phyloP scores from a whole-genome alignment of 495 filamentous ascomycete species.

The Aspergillus diversus region DNA sequence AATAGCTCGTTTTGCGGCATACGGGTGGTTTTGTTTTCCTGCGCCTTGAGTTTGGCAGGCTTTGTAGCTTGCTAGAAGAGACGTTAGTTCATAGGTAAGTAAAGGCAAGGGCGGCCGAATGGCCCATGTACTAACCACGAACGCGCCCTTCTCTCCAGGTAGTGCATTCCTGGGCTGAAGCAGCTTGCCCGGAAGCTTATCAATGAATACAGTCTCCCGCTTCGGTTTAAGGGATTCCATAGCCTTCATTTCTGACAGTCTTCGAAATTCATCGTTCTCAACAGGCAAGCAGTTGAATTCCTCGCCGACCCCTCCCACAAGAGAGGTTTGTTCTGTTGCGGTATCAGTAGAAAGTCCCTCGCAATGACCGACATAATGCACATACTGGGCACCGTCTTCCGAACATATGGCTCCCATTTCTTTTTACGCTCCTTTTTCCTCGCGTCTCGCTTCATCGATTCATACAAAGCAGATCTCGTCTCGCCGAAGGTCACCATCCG shows the following conservation, averaged over 20 bases:
- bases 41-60: conserved; percentile 46
- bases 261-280: conserved; percentile 70
- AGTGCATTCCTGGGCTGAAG: conserved; percentile 42
- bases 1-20: conserved; percentile 85
- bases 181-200: conserved; percentile 43
- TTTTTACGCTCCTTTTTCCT: conserved; percentile 57
- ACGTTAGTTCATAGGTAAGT: conserved; percentile 21
- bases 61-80: conserved; percentile 41
- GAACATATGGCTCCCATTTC: conserved; percentile 68
- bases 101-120: not conserved
- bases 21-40: conserved; percentile 81
- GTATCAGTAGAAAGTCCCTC: conserved; percentile 26
- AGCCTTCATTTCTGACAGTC: conserved; percentile 62
- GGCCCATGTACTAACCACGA: conserved; percentile 42
- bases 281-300: conserved; percentile 79
- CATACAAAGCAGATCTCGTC: conserved; percentile 49
- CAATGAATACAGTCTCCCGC: conserved; percentile 49
- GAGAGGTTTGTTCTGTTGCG: conserved; percentile 72
- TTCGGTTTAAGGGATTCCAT: conserved; percentile 67
- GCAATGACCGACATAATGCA: conserved; percentile 7
- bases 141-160: conserved; percentile 40
- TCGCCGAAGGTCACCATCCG: conserved; percentile 49
- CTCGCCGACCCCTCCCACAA: conserved; percentile 72
- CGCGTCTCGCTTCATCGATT: conserved; percentile 50
- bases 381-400: conserved; percentile 82